These are phyloP conservation scores for Vanrija sp. DNA, from an alignment of 1,284 basidiomycete species.

Conservation along the genomic window DNA sequence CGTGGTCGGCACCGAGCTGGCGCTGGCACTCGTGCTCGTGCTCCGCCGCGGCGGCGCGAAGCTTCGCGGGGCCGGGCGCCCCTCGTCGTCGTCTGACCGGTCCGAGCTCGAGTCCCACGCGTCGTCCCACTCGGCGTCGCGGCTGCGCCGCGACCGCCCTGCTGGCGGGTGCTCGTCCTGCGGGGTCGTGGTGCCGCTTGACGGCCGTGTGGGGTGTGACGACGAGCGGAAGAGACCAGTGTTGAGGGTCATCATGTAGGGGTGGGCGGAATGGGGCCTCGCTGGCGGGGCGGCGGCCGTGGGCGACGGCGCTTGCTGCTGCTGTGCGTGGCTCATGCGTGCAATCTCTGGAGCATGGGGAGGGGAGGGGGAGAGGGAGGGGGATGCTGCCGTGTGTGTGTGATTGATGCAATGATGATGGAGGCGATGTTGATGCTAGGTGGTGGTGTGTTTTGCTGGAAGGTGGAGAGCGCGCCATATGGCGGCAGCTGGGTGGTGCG, in stretches of 20 bases:
- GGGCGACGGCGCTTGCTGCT: conserved; percentile 5
- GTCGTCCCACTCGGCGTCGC: conserved; percentile 72
- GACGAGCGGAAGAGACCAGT: conserved; percentile 13
- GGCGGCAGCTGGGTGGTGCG: too few species aligned
- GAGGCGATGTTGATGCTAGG: too few species aligned
- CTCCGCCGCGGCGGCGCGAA: too few species aligned
- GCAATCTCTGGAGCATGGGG: too few species aligned
- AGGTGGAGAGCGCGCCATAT: too few species aligned
- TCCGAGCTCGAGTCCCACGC: conserved; percentile 67
- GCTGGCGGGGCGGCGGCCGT: conserved; percentile 33
- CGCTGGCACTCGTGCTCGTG: too few species aligned
- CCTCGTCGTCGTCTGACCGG: not conserved
- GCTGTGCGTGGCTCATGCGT: not conserved
- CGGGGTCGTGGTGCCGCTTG: not conserved
- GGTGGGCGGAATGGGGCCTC: conserved; percentile 44
- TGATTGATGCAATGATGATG: too few species aligned
- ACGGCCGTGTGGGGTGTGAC: not conserved
- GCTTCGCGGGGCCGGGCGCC: too few species aligned
- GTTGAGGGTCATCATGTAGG: conserved; percentile 27
- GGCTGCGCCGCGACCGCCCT: conserved; percentile 3
- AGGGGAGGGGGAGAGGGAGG: too few species aligned
- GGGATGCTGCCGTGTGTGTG: too few species aligned
- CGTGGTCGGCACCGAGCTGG: too few species aligned
- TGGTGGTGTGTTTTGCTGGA: too few species aligned
- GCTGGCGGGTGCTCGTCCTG: not conserved